A percentile compares a stretch with the other conserved stretches of the same genome.
These are phyloP conservation scores for Lichtheimia hyalospora DNA, from an alignment of 371 early-diverging fungal genomes.

Conservation along the genomic window DNA sequence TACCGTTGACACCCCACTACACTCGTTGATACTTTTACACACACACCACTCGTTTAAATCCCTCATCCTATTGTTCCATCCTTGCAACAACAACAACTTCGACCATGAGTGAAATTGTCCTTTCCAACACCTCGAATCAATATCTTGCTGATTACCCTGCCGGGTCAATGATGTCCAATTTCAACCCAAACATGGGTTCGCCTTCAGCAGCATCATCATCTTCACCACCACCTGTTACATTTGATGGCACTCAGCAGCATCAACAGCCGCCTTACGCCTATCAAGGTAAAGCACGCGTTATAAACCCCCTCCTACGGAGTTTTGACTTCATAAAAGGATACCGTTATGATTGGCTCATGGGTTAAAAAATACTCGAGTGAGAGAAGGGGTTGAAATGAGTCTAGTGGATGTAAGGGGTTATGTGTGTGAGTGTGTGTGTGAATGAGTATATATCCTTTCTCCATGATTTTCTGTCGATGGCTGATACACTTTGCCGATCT, in stretches of 20 bases:
- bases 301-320: background rate
- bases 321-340: background rate
- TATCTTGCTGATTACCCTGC: slow-evolving; percentile 32
- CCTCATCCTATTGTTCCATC: background rate
- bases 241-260: slow-evolving; percentile 17
- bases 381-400: slow-evolving; percentile 1
- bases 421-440: background rate
- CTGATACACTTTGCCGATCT: background rate
- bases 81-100: background rate
- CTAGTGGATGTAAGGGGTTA: background rate
- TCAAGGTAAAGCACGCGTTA: slow-evolving; percentile 5
- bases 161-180: slow-evolving; percentile 31
- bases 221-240: slow-evolving; percentile 17
- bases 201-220: slow-evolving; percentile 7
- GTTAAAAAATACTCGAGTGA: background rate
- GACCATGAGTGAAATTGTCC: slow-evolving; percentile 39
- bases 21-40: slow-evolving; percentile 10
- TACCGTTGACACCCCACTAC: slow-evolving; percentile 5
- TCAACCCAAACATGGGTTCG: slow-evolving; percentile 20
- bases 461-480: too few species aligned
- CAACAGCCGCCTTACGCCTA: slow-evolving; percentile 2
- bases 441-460: background rate
- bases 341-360: slow-evolving; percentile 9
- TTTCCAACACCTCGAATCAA: slow-evolving; percentile 28
- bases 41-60: slow-evolving; percentile 8